Conservation (phyloP, 2,329 filamentous ascomycete species). For the Fusarium kyushuense region DNA sequence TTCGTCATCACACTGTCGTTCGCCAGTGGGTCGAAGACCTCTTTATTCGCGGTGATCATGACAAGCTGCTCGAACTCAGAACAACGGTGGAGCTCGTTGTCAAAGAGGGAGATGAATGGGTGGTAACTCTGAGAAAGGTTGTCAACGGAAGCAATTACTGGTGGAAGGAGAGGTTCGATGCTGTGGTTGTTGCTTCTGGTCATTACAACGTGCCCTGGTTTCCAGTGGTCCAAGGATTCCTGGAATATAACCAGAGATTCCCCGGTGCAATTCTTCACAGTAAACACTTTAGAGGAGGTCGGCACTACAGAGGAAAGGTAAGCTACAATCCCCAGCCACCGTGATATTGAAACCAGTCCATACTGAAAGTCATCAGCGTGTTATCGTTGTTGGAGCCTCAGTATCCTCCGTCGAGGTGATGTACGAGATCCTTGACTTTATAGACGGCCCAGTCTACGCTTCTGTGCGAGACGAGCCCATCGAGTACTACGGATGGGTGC, state of each 20-base stretch:
- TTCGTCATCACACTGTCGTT: slow-evolving; percentile 23
- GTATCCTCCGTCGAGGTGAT: slow-evolving; percentile 29
- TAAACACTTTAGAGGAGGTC: slow-evolving; percentile 24
- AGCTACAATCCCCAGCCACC: fast-evolving
- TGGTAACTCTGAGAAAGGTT: slow-evolving; percentile 22
- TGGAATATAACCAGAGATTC: slow-evolving; percentile 17
- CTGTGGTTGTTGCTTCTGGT: slow-evolving; percentile 27
- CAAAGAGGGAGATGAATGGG: slow-evolving; percentile 22
- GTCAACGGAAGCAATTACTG: slow-evolving; percentile 26
- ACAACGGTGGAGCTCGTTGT: slow-evolving; percentile 18
- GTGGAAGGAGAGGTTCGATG: slow-evolving; percentile 33
- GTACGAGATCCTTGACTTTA: slow-evolving; percentile 26
- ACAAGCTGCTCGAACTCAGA: slow-evolving; percentile 18
- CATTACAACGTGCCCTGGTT: slow-evolving; percentile 39
- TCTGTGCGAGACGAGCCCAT: slow-evolving; percentile 23
- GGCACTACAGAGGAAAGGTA: slow-evolving; percentile 22
- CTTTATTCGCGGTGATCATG: slow-evolving; percentile 8
- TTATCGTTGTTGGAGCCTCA: slow-evolving; percentile 33
- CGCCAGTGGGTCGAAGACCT: slow-evolving; percentile 31
- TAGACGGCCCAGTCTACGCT: slow-evolving; percentile 10
- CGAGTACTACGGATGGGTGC: slow-evolving; percentile 25
- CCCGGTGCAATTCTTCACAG: slow-evolving; percentile 19
- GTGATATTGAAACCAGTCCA: fast-evolving
- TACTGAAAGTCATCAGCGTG: slow-evolving; percentile 10
- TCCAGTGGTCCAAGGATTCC: slow-evolving; percentile 14